Evolutionary conservation across 2,329 filamentous ascomycete species (phyloP).

Genomic region (Lizonia empirigonia): DNA sequence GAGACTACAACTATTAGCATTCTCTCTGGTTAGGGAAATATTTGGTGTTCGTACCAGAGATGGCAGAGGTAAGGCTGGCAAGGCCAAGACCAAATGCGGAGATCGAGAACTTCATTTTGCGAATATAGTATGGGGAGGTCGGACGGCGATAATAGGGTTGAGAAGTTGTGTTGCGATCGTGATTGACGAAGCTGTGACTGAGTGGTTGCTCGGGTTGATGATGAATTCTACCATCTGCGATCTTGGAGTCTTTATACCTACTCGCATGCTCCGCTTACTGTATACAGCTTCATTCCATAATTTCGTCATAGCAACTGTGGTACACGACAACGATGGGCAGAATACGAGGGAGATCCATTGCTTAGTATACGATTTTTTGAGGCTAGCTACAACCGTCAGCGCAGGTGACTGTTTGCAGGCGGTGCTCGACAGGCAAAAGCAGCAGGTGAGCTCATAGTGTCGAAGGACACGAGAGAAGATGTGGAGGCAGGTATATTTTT

Average conservation of each 20-base stretch:
- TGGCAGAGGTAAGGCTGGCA: conserved; percentile 41
- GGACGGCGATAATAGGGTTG: conserved; percentile 5
- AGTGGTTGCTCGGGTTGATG: conserved; percentile 24
- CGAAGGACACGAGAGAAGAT: conserved; percentile 32
- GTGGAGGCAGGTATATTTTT: conserved; percentile 43
- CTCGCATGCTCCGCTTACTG: conserved; percentile 20
- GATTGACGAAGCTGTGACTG: conserved; percentile 14
- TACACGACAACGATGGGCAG: conserved; percentile 28
- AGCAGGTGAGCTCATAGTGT: conserved; percentile 42
- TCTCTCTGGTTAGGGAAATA: neutral
- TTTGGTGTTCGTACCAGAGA: conserved; percentile 31
- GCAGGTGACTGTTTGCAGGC: conserved; percentile 39
- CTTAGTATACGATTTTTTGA: conserved; percentile 22
- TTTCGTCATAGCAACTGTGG: conserved; percentile 25
- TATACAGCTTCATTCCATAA: conserved; percentile 22
- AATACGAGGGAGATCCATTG: conserved; percentile 31
- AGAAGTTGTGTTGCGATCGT: neutral
- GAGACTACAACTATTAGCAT: conserved; percentile 57
- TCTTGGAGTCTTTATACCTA: conserved; percentile 43
- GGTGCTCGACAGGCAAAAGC: conserved; percentile 22
- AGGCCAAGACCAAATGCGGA: conserved; percentile 35
- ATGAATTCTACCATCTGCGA: conserved; percentile 16
- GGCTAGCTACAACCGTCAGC: conserved; percentile 25
- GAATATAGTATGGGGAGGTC: conserved; percentile 1
- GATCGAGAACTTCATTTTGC: conserved; percentile 43